These are phyloP conservation scores for Podospora sp. DNA, from an alignment of 495 filamentous ascomycete species.

Conservation along the genomic window DNA sequence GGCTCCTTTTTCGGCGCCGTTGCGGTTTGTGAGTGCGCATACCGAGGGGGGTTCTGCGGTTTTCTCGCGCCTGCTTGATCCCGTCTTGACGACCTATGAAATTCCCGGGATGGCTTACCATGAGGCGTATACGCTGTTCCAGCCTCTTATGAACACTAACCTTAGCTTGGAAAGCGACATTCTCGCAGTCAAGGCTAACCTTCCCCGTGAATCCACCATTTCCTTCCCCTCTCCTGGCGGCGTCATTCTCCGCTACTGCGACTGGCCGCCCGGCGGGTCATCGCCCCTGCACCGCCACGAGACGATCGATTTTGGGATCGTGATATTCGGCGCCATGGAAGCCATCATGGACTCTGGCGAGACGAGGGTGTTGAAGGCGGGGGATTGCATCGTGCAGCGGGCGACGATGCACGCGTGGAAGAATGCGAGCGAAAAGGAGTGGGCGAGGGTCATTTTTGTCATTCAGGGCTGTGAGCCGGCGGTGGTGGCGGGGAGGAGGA, in stretches of 20 bases:
- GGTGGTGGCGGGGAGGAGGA: slow-evolving; percentile 28
- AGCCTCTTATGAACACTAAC: slow-evolving; percentile 27
- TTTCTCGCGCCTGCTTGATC: slow-evolving; percentile 42
- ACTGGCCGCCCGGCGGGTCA: slow-evolving; percentile 48
- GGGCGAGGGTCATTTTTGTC: slow-evolving; percentile 60
- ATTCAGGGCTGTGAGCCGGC: slow-evolving; percentile 50
- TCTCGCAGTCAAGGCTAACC: slow-evolving; percentile 36
- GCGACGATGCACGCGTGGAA: slow-evolving; percentile 64
- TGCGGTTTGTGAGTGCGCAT: background rate
- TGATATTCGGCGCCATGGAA: slow-evolving; percentile 64
- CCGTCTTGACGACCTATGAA: slow-evolving; percentile 37
- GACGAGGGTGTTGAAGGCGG: slow-evolving; percentile 50
- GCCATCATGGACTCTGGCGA: slow-evolving; percentile 61
- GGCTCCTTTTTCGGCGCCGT: background rate
- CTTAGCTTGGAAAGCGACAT: slow-evolving; percentile 44
- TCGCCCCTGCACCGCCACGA: slow-evolving; percentile 62
- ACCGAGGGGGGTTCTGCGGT: slow-evolving; percentile 35
- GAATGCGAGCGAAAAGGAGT: slow-evolving; percentile 56
- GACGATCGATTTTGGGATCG: slow-evolving; percentile 66
- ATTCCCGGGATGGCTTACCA: slow-evolving; percentile 44
- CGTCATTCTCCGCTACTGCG: slow-evolving; percentile 54
- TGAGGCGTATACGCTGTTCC: slow-evolving; percentile 43
- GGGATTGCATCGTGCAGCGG: slow-evolving; percentile 60
- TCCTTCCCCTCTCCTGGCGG: slow-evolving; percentile 39
- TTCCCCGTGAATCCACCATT: slow-evolving; percentile 34